phyloP scores from a whole-genome alignment of 345 rosid genomes.

The Citrus reticulata region DNA sequence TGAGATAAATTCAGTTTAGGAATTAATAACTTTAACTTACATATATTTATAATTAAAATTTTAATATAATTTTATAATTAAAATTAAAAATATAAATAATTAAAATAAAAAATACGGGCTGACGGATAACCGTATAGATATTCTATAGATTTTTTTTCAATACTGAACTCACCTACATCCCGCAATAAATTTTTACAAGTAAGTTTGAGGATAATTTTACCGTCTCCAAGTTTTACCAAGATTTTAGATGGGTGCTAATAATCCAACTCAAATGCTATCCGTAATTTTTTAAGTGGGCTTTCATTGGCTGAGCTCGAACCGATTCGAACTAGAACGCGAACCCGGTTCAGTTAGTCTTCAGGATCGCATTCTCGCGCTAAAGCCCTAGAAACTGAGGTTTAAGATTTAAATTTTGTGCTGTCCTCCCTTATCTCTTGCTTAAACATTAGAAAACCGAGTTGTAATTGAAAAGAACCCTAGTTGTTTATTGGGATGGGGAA shows the following conservation, averaged over 20 bases:
- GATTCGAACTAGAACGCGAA: background rate
- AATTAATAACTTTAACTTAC: too few species aligned
- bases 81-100: too few species aligned
- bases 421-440: background rate
- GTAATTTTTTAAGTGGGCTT: background rate
- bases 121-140: rapidly evolving
- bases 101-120: too few species aligned
- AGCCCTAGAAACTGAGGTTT: slow-evolving; percentile 10
- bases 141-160: rapidly evolving
- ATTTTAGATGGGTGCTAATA: too few species aligned
- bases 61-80: too few species aligned
- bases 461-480: background rate
- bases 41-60: too few species aligned
- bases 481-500: background rate
- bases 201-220: too few species aligned
- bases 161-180: too few species aligned
- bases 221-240: too few species aligned
- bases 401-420: background rate
- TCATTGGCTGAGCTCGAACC: background rate
- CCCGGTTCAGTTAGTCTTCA: background rate
- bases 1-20: too few species aligned
- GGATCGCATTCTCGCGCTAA: background rate
- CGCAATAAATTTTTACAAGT: too few species aligned
- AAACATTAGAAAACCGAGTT: background rate
- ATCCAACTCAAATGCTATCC: background rate